A percentile compares a stretch with the other conserved stretches of the same genome.
Conservation (phyloP, 2,329 filamentous ascomycete genomes). For the Penicillium sp. region DNA sequence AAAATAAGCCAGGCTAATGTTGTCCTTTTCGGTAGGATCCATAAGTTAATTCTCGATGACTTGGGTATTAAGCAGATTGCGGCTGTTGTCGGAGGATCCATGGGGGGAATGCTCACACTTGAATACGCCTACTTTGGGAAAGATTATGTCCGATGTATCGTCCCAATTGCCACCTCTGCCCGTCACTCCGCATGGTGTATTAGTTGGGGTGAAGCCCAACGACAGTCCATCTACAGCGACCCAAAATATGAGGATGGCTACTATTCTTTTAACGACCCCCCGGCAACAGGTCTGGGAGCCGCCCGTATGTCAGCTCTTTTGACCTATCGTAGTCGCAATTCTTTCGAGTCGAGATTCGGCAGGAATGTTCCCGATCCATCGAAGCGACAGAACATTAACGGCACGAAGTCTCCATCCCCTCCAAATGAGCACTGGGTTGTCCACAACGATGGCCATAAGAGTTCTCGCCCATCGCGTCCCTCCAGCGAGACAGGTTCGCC, state of each 20-base stretch:
- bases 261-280: conserved; percentile 82
- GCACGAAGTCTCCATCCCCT: conserved; percentile 56
- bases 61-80: conserved; percentile 53
- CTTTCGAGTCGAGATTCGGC: conserved; percentile 92
- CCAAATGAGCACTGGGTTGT: conserved; percentile 72
- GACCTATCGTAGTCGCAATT: conserved; percentile 94
- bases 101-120: conserved; percentile 57
- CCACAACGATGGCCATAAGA: conserved; percentile 76
- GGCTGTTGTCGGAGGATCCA: conserved; percentile 54
- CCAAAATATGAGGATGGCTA: conserved; percentile 98
- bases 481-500: conserved; percentile 32
- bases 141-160: conserved; percentile 51
- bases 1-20: background rate
- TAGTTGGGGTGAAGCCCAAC: conserved; percentile 56
- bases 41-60: conserved; percentile 53
- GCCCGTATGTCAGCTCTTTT: conserved; percentile 95
- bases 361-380: conserved; percentile 85
- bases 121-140: conserved; percentile 69
- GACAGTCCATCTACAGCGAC: conserved; percentile 82
- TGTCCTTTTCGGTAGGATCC: conserved; percentile 36
- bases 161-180: conserved; percentile 55
- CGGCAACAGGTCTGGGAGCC: conserved; percentile 79
- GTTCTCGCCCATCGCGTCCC: conserved; percentile 53
- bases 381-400: conserved; percentile 77
- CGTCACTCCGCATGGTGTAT: conserved; percentile 58